Base-by-base conservation (phyloP, 2,329 filamentous ascomycete species). In the Alternaria arbusti region DNA sequence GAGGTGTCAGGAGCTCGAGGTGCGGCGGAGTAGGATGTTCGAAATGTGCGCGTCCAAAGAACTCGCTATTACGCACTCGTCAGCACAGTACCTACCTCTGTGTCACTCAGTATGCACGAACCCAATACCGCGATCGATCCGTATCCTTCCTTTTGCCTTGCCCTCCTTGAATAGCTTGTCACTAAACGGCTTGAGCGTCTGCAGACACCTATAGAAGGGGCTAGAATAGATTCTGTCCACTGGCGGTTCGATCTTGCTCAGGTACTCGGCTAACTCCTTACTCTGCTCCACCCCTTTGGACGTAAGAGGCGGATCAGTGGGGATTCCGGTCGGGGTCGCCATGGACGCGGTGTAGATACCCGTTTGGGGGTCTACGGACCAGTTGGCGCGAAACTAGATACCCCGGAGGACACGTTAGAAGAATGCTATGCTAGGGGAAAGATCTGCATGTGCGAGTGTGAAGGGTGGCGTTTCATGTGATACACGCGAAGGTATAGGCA, bases 21-120 rank as follows among this genome's bases (percentile, higher is more conserved):
- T 87, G 81, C 3, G 93, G 92, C 3, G 95, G 93, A 15, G 86
- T 85, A 0, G 96, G 96, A 74, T 98, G 96, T 58, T 91, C 86
- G 80, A 97, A 97, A 63, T 89, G 89, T 15, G 94, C 93, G 51
- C 88, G 86, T 25, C 96, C 96, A 78, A 96, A 98, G 91, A 96
- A 98, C 83, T 99, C 96, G 22, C 61, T 65, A 15, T 30, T 15
- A 23, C 22, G 23, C 25, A 36, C 43, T 15, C 22, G 36, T 54
- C 22, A 54, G 40, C 43, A 44, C 9, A 13, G 22, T 13, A 10
- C 45, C 12, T 47, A 23, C 43, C 12, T 23, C 6, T 7, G 15
- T 13, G 40, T 60, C 25, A 40, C 11, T 36, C 30, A 10, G 20
- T 23, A 2, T 22, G 10, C 28, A 74, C 79, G 46, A 75, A 86